Conservation (phyloP, 306 rosid species). For the Adenanthera pavonina region DNA sequence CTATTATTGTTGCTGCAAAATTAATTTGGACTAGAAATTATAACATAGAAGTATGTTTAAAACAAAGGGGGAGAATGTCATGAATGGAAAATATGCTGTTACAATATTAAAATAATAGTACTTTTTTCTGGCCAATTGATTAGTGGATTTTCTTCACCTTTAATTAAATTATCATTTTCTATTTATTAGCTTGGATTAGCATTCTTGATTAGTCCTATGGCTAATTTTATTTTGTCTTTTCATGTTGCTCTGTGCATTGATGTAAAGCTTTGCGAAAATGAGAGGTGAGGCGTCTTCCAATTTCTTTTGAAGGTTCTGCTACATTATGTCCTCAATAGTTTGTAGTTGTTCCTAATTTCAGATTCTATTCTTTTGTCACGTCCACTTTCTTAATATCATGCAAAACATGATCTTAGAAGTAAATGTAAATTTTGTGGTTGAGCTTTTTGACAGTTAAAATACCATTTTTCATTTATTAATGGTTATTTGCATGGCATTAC, state of each 20-base stretch:
- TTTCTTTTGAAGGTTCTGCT: slow-evolving; percentile 42
- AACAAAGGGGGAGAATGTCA: slow-evolving; percentile 3
- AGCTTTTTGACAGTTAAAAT: slow-evolving; percentile 20
- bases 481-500: slow-evolving; percentile 43
- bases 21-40: slow-evolving; percentile 22
- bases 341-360: slow-evolving; percentile 24
- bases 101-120: slow-evolving; percentile 8
- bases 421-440: slow-evolving; percentile 28
- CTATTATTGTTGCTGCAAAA: not conserved
- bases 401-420: not conserved
- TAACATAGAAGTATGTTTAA: slow-evolving; percentile 21
- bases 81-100: not conserved
- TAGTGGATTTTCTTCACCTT: slow-evolving; percentile 25
- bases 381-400: slow-evolving; percentile 30
- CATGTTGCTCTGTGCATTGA: slow-evolving; percentile 40
- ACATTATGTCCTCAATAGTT: slow-evolving; percentile 28
- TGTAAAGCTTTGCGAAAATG: slow-evolving; percentile 81
- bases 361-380: slow-evolving; percentile 20
- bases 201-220: slow-evolving; percentile 40
- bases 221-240: slow-evolving; percentile 51
- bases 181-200: slow-evolving; percentile 13
- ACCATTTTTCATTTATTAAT: slow-evolving; percentile 3
- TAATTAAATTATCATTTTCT: slow-evolving; percentile 21
- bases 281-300: slow-evolving; percentile 72
- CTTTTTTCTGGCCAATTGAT: slow-evolving; percentile 26